Conservation (phyloP, 805 yeast genomes). For the Saitoella complicata region DNA sequence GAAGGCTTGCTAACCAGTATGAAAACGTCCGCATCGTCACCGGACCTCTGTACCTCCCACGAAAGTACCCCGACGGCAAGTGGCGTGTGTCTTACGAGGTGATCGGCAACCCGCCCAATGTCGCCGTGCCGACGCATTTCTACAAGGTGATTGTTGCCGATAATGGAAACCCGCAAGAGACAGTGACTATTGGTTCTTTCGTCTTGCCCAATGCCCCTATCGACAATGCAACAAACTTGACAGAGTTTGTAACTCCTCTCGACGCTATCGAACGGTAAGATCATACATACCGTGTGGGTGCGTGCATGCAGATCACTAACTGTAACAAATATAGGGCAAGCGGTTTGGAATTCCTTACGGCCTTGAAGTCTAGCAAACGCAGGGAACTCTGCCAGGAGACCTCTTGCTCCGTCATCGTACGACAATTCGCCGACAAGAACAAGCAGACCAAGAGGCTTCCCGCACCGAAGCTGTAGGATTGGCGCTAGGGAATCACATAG, state of each 20-base stretch:
- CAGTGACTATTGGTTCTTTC: slow-evolving; percentile 72
- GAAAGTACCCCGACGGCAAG: slow-evolving; percentile 65
- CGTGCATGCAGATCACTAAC: slow-evolving; percentile 27
- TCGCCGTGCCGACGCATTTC: slow-evolving; percentile 96
- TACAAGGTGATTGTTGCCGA: slow-evolving; percentile 85
- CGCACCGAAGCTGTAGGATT: background rate
- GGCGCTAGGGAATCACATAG: background rate
- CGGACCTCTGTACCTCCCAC: slow-evolving; percentile 85
- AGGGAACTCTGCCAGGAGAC: slow-evolving; percentile 66
- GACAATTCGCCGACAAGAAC: slow-evolving; percentile 46
- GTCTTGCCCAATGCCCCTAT: slow-evolving; percentile 82
- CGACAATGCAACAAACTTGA: slow-evolving; percentile 51
- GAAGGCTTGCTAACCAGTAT: slow-evolving; percentile 59
- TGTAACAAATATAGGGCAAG: background rate
- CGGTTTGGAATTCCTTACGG: slow-evolving; percentile 66
- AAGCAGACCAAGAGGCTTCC: background rate
- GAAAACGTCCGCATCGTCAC: slow-evolving; percentile 72
- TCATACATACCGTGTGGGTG: background rate
- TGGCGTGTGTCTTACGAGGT: slow-evolving; percentile 75
- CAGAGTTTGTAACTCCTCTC: slow-evolving; percentile 68
- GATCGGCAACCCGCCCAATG: slow-evolving; percentile 88
- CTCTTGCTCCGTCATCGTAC: slow-evolving; percentile 59
- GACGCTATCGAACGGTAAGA: slow-evolving; percentile 63
- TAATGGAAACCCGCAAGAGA: slow-evolving; percentile 21
- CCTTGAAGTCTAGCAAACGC: slow-evolving; percentile 40